These are phyloP conservation scores for Debaryomyces castellii DNA, from an alignment of 805 yeast species.

Conservation along the genomic window DNA sequence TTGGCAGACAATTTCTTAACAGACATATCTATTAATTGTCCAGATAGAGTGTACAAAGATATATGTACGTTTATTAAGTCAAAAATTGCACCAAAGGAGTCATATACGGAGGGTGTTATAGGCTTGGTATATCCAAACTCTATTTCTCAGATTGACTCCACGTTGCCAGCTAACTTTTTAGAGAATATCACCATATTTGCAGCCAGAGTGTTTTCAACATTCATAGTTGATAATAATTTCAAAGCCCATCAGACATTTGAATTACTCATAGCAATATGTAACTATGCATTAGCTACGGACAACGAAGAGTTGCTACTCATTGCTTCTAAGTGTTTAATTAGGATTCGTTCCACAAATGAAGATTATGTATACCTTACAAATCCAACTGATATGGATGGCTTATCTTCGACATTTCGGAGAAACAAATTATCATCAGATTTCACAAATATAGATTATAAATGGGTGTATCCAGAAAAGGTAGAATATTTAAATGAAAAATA, in stretches of 20 bases:
- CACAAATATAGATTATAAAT: slow-evolving; percentile 26
- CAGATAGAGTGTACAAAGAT: slow-evolving; percentile 14
- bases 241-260: slow-evolving; percentile 30
- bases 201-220: slow-evolving; percentile 22
- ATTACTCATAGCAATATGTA: slow-evolving; percentile 34
- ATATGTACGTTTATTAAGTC: slow-evolving; percentile 11
- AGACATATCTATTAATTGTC: slow-evolving; percentile 16
- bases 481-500: slow-evolving; percentile 46
- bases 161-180: slow-evolving; percentile 11
- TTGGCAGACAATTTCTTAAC: slow-evolving; percentile 26
- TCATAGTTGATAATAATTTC: slow-evolving; percentile 18
- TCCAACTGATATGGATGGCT: slow-evolving; percentile 64
- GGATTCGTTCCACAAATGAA: slow-evolving; percentile 52
- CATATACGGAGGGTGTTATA: slow-evolving; percentile 15
- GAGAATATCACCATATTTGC: slow-evolving; percentile 22
- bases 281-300: slow-evolving; percentile 32
- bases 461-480: slow-evolving; percentile 64
- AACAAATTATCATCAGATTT: slow-evolving; percentile 31
- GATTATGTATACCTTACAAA: slow-evolving; percentile 47
- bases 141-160: slow-evolving; percentile 12
- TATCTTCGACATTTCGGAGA: slow-evolving; percentile 59
- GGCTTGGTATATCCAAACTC: slow-evolving; percentile 29
- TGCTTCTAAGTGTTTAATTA: slow-evolving; percentile 49
- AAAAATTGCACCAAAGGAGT: slow-evolving; percentile 2
- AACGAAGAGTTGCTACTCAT: slow-evolving; percentile 42